A percentile compares a stretch with the other conserved stretches of the same genome.
phyloP scores from a whole-genome alignment of 2,329 filamentous ascomycete species.

The Fusarium oxysporum region DNA sequence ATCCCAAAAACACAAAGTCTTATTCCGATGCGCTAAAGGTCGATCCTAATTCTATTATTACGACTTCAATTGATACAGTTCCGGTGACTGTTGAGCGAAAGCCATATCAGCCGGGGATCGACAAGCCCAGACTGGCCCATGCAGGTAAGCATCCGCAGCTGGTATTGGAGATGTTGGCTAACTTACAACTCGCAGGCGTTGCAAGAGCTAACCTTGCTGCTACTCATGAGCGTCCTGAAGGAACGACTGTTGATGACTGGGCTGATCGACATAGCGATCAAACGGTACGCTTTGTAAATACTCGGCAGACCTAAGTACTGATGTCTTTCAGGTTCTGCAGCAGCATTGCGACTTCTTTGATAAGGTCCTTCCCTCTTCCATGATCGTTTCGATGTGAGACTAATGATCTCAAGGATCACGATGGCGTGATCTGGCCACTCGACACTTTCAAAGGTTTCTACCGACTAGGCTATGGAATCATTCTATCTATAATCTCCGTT shows the following conservation, averaged over 20 bases:
- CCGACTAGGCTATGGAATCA: accelerated
- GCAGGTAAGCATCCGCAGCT: neutral
- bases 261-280: accelerated
- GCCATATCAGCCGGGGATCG: accelerated
- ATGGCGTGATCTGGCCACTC: neutral
- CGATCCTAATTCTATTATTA: accelerated
- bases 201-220: neutral
- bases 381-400: too few species aligned
- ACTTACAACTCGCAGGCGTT: too few species aligned
- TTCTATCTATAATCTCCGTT: accelerated
- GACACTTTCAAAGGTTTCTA: neutral
- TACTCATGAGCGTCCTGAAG: neutral
- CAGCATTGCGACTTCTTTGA: neutral
- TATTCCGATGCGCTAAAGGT: accelerated
- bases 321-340: neutral
- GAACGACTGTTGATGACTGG: neutral
- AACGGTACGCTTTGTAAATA: accelerated
- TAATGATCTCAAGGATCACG: neutral
- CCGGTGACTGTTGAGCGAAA: neutral
- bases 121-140: accelerated
- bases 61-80: neutral
- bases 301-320: accelerated
- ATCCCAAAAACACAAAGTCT: neutral
- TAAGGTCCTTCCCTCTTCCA: neutral
- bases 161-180: too few species aligned